Evolutionary conservation across 176 grass and related monocot genomes (phyloP).

Genomic region (Carex parvula): DNA sequence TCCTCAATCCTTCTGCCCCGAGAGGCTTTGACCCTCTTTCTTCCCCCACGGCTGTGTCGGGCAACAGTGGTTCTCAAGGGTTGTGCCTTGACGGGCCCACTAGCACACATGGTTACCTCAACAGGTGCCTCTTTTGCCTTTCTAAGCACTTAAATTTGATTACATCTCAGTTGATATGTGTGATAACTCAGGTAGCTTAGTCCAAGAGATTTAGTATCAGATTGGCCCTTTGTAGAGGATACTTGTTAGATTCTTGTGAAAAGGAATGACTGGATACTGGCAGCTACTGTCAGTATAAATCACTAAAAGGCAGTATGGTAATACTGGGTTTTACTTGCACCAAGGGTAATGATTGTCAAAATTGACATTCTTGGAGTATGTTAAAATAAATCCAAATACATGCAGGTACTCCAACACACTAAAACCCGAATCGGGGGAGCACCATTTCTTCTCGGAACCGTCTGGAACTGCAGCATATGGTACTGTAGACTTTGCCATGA

Average conservation of each 20-base stretch:
- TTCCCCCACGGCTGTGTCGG: slow-evolving; percentile 27
- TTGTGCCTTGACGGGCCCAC: slow-evolving; percentile 51
- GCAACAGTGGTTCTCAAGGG: slow-evolving; percentile 34
- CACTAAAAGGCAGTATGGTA: background rate
- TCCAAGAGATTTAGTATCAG: background rate
- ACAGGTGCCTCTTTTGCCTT: background rate
- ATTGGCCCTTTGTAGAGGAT: background rate
- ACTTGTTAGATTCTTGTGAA: background rate
- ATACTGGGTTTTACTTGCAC: slow-evolving; percentile 1
- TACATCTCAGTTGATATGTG: background rate
- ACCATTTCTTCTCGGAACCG: slow-evolving; percentile 73
- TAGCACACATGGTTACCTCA: slow-evolving; percentile 40
- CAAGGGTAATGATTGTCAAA: background rate
- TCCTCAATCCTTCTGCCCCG: background rate
- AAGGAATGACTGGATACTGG: background rate
- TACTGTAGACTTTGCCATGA: slow-evolving; percentile 38
- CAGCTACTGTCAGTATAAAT: background rate
- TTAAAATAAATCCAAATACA: background rate
- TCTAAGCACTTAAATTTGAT: background rate
- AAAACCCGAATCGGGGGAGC: slow-evolving; percentile 54
- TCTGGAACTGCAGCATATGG: slow-evolving; percentile 62
- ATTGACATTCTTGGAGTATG: background rate
- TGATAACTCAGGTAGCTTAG: background rate
- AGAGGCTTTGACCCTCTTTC: slow-evolving; percentile 35
- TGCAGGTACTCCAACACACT: slow-evolving; percentile 58